These are phyloP conservation scores for Picea engelmannii DNA, from an alignment of 83 land plant species.

Conservation along the genomic window DNA sequence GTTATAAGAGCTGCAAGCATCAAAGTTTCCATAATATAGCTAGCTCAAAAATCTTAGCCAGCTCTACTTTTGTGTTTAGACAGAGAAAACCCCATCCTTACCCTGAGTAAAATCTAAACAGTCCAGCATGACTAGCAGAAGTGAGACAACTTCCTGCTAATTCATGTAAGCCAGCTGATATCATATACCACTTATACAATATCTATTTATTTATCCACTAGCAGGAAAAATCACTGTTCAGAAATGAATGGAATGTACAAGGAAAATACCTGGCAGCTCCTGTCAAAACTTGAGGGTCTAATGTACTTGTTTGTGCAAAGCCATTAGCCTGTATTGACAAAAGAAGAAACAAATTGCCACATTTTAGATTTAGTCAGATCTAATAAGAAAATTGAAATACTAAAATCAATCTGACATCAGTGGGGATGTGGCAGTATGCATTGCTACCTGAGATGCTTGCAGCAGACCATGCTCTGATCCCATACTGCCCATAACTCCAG, in stretches of 20 bases:
- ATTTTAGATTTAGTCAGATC: not conserved
- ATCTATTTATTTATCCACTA: not conserved
- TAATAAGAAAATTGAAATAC: not conserved
- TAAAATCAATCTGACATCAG: not conserved
- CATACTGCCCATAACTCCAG: conserved; percentile 36
- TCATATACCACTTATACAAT: not conserved
- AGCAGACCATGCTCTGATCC: conserved; percentile 21
- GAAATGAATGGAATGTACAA: not conserved
- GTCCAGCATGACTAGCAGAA: not conserved
- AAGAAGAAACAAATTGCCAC: not conserved
- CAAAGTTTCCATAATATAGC: not conserved
- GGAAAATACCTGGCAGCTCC: conserved; percentile 2
- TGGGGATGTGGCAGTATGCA: not conserved
- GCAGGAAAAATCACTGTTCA: not conserved
- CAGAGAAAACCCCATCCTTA: no score
- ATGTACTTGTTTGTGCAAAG: not conserved
- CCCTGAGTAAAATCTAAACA: not conserved
- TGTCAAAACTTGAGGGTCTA: not conserved
- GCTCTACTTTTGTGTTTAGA: not conserved
- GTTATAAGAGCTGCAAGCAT: not conserved
- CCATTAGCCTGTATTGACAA: conserved; percentile 11
- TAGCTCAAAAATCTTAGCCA: not conserved
- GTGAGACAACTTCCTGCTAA: not conserved
- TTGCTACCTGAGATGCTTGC: conserved; percentile 41
- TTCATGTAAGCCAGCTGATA: not conserved